Evolutionary conservation across 2,329 filamentous ascomycete species (phyloP).

Genomic region (Xylariaceae sp.): DNA sequence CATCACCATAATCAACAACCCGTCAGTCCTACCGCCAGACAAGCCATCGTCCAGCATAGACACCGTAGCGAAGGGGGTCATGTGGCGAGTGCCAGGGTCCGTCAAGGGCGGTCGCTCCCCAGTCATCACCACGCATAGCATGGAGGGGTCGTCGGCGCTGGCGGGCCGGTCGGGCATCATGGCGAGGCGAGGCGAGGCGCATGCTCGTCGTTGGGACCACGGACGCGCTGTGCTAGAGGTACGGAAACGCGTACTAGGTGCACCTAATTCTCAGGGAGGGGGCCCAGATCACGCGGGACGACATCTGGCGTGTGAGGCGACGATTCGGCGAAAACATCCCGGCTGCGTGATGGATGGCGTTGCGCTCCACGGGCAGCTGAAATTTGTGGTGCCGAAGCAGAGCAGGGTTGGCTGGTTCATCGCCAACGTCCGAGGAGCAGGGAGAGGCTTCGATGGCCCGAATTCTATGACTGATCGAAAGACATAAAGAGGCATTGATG

Average conservation of each 20-base stretch:
- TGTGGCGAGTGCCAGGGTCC: constrained; percentile 83
- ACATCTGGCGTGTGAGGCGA: constrained; percentile 62
- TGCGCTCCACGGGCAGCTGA: constrained; percentile 82
- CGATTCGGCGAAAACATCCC: constrained; percentile 69
- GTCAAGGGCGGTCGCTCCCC: constrained; percentile 79
- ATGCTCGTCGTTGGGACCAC: constrained; percentile 86
- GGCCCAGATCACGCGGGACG: constrained; percentile 69
- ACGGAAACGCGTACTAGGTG: constrained; percentile 78
- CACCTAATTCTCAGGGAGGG: constrained; percentile 79
- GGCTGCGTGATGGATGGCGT: constrained; percentile 70
- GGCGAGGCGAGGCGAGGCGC: constrained; percentile 64
- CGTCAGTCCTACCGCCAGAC: constrained; percentile 82
- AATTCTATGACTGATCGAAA: constrained; percentile 72
- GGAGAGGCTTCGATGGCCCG: constrained; percentile 61
- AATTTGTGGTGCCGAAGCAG: constrained; percentile 73
- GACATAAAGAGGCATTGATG: constrained; percentile 67
- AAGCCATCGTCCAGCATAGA: constrained; percentile 90
- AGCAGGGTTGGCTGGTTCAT: constrained; percentile 17
- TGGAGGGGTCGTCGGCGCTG: constrained; percentile 93
- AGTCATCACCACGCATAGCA: constrained; percentile 87
- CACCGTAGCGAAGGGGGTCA: constrained; percentile 84
- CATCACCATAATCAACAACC: constrained; percentile 92
- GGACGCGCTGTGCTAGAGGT: constrained; percentile 70
- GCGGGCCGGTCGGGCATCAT: constrained; percentile 85
- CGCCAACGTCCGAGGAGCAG: neutral